Evolutionary conservation across 495 filamentous ascomycete genomes (phyloP).

Genomic region (Parachaetomium inaequale): DNA sequence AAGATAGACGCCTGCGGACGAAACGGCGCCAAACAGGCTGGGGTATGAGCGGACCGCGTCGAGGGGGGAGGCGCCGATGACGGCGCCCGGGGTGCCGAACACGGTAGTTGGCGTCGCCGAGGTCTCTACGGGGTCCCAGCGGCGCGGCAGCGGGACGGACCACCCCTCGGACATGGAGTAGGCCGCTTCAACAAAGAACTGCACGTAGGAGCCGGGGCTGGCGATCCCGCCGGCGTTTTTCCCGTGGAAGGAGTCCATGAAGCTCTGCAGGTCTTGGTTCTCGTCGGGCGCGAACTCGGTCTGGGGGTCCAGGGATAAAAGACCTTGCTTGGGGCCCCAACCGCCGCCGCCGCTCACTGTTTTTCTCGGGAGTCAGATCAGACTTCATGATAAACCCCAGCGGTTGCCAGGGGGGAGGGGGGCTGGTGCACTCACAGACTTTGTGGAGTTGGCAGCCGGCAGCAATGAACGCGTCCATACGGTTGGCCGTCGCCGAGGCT

Average conservation of each 20-base stretch:
- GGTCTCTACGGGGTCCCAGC: neutral
- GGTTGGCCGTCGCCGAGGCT: slow-evolving; percentile 5
- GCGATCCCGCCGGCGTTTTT: slow-evolving; percentile 32
- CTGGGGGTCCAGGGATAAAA: slow-evolving; percentile 78
- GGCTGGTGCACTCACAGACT: slow-evolving; percentile 45
- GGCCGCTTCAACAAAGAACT: slow-evolving; percentile 45
- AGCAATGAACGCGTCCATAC: slow-evolving; percentile 31
- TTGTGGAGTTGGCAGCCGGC: slow-evolving; percentile 57
- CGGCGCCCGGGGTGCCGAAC: slow-evolving; percentile 8
- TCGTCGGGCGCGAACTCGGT: slow-evolving; percentile 36
- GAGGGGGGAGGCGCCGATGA: no score
- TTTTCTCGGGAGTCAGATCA: slow-evolving; percentile 9
- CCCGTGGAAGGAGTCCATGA: slow-evolving; percentile 30
- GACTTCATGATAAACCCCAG: neutral
- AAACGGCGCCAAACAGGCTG: slow-evolving; percentile 41
- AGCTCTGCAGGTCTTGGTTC: slow-evolving; percentile 31
- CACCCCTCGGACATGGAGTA: neutral
- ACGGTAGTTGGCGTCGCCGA: neutral
- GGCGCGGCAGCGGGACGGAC: neutral
- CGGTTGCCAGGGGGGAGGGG: no score
- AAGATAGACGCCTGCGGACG: slow-evolving; percentile 41
- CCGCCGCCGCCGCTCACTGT: slow-evolving; percentile 85
- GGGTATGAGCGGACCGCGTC: neutral
- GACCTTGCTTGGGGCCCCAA: slow-evolving; percentile 81
- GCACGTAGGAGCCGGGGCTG: slow-evolving; percentile 44